phyloP scores from a whole-genome alignment of 2,329 filamentous ascomycete genomes.

The Fusarium pseudocircinatum region DNA sequence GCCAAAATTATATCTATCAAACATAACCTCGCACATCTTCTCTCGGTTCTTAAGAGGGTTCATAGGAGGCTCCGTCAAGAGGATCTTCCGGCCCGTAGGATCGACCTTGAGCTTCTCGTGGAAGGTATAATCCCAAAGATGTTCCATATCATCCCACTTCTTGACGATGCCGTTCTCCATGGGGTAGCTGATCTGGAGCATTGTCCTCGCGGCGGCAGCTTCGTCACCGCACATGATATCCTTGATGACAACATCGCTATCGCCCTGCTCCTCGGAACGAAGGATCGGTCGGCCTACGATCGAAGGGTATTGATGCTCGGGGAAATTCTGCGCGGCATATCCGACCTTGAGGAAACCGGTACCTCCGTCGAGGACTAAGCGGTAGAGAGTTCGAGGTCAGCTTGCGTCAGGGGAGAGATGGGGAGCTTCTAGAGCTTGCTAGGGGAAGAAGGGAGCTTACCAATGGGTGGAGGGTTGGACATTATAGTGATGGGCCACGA shows the following conservation, averaged over 20 bases:
- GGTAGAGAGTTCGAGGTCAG: slow-evolving; percentile 33
- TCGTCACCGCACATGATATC: slow-evolving; percentile 99
- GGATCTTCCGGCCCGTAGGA: slow-evolving; percentile 91
- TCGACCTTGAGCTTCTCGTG: slow-evolving; percentile 96
- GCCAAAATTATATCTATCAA: slow-evolving; percentile 94
- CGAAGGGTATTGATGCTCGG: slow-evolving; percentile 97
- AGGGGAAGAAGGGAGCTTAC: slow-evolving; percentile 49
- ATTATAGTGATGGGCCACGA: slow-evolving; percentile 51
- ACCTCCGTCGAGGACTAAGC: slow-evolving; percentile 94
- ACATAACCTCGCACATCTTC: slow-evolving; percentile 99
- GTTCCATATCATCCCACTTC: slow-evolving; percentile 99
- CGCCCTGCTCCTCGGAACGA: slow-evolving; percentile 86
- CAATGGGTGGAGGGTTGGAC: slow-evolving; percentile 64
- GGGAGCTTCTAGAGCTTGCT: slow-evolving; percentile 25
- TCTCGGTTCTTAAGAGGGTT: slow-evolving; percentile 97
- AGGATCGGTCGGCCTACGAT: slow-evolving; percentile 98
- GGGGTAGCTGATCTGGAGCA: slow-evolving; percentile 98
- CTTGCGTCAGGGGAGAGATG: slow-evolving; percentile 31
- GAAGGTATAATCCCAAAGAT: slow-evolving; percentile 99
- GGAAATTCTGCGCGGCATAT: slow-evolving; percentile 99
- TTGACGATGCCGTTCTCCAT: slow-evolving; percentile 99
- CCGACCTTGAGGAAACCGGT: slow-evolving; percentile 99
- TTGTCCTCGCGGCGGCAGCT: slow-evolving; percentile 91
- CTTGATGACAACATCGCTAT: slow-evolving; percentile 76
- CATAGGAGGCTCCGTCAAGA: slow-evolving; percentile 97